Percentiles rank a stretch among this genome's conserved stretches.
phyloP scores from a whole-genome alignment of 2,329 filamentous ascomycete species.

The Nigrospora oryzae region DNA sequence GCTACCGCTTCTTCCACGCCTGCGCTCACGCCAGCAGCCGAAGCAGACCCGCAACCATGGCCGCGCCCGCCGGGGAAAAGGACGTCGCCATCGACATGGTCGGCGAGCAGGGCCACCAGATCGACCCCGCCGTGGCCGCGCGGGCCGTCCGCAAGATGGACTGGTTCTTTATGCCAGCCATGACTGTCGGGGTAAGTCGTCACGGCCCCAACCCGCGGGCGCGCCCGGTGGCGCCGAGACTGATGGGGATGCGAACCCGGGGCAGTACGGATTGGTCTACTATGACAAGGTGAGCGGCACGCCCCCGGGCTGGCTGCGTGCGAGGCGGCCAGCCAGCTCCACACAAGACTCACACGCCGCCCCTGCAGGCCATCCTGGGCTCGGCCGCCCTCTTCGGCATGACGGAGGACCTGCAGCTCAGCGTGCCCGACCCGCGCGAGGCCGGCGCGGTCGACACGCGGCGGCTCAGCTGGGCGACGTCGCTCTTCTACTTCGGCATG shows the following conservation, averaged over 20 bases:
- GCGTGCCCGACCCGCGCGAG: constrained; percentile 33
- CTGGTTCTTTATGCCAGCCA: constrained; percentile 57
- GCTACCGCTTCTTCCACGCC: no score
- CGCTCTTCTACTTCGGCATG: constrained; percentile 75
- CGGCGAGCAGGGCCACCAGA: constrained; percentile 41
- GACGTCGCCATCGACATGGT: constrained; percentile 52
- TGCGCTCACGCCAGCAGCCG: no score
- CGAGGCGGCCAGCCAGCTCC: background rate
- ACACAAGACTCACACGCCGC: no score
- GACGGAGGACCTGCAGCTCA: constrained; percentile 58
- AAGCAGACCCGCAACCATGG: no score
- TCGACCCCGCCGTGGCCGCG: constrained; percentile 46
- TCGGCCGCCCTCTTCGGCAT: constrained; percentile 68
- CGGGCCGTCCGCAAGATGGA: constrained; percentile 60
- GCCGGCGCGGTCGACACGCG: constrained; percentile 56
- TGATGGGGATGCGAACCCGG: background rate
- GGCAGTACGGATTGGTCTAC: constrained; percentile 57
- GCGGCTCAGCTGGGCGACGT: constrained; percentile 68
- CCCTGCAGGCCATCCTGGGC: constrained; percentile 57
- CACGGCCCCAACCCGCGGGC: no score
- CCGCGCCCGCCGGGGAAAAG: constrained; percentile 23
- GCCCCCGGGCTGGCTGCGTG: background rate
- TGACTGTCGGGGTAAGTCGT: constrained; percentile 41
- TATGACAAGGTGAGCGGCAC: constrained; percentile 49
- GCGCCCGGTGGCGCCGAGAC: background rate